phyloP scores from a whole-genome alignment of 805 yeast genomes.

The Teunomyces lycoperdinae region DNA sequence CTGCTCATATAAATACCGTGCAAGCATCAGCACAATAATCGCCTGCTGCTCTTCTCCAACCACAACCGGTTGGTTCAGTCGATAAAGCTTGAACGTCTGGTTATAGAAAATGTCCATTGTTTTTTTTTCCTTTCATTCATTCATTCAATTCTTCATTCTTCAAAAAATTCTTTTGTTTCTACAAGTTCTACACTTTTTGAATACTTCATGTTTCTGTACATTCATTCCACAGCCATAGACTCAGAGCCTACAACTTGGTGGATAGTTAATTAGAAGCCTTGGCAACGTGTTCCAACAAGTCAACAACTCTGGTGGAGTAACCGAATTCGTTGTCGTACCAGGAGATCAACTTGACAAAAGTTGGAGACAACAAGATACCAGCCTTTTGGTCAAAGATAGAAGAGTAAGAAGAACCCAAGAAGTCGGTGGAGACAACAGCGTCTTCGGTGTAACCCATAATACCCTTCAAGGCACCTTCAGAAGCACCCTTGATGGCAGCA shows the following conservation, averaged over 20 bases:
- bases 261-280: slow-evolving; percentile 17
- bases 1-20: slow-evolving; percentile 2
- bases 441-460: slow-evolving; percentile 35
- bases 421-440: slow-evolving; percentile 34
- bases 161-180: not conserved
- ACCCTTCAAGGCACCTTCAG: slow-evolving; percentile 33
- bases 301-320: slow-evolving; percentile 36
- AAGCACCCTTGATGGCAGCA: slow-evolving; percentile 29
- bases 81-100: slow-evolving; percentile 13
- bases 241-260: slow-evolving; percentile 8
- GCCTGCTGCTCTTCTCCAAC: slow-evolving; percentile 2
- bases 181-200: not conserved
- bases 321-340: slow-evolving; percentile 39
- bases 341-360: slow-evolving; percentile 34
- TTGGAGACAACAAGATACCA: slow-evolving; percentile 35
- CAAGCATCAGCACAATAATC: slow-evolving; percentile 6
- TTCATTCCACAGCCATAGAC: slow-evolving; percentile 6
- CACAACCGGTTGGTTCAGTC: slow-evolving; percentile 8
- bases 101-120: slow-evolving; percentile 11
- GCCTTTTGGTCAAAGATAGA: slow-evolving; percentile 34
- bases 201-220: not conserved
- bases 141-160: not conserved
- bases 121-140: not conserved
- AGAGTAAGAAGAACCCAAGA: slow-evolving; percentile 28
- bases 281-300: slow-evolving; percentile 32